Evolutionary conservation across 2,329 filamentous ascomycete species (phyloP), one percentile per base, ranked within the genome.

Genomic region (Alternaria burnsii): DNA sequence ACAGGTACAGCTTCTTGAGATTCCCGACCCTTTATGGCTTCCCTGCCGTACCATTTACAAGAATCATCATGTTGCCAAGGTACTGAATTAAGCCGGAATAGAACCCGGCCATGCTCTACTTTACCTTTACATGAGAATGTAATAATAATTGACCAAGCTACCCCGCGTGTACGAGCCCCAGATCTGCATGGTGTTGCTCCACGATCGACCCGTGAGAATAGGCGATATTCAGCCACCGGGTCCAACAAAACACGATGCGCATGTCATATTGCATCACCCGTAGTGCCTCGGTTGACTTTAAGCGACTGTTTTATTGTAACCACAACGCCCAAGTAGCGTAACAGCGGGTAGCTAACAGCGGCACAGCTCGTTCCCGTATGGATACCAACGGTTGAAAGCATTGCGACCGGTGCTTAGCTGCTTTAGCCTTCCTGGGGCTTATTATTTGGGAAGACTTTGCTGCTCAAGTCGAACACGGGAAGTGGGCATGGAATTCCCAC

Each of bases 401-500:
- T 24, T 51, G 20, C 32, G 38, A 4, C 32, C 48, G 20, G 20
- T 43, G 22, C 9, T n/a, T 36, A 59, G 26, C 16, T 20, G 14
- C 11, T 38, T 24, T 53, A 26, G 22, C 44, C 9, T 9, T 11
- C 36, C 14, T 40, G 40, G 8, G 53, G 10, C 22, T 69, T 63
- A 26, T 69, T 63, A 26, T 58, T 57, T 2, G 66, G 66, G 16
- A 68, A 68, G 2, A 69, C 60, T 26, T 62, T 68, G 40, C 63
- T 67, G 48, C 66, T 69, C 20, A 69, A 14, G 22, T 71, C 68
- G 3, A 71, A 53, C 16, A 68, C 55, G 10, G 63, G 67, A n/a
- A 71, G 20, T 11, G 67, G 65, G 18, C 68, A 69, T 3, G 67
- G 67, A 28, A 69, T 71, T 9, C 60, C 67, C 3, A 69, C 66